Conservation (phyloP, 2,329 filamentous ascomycete genomes). For the Raffaelea albimanens region DNA sequence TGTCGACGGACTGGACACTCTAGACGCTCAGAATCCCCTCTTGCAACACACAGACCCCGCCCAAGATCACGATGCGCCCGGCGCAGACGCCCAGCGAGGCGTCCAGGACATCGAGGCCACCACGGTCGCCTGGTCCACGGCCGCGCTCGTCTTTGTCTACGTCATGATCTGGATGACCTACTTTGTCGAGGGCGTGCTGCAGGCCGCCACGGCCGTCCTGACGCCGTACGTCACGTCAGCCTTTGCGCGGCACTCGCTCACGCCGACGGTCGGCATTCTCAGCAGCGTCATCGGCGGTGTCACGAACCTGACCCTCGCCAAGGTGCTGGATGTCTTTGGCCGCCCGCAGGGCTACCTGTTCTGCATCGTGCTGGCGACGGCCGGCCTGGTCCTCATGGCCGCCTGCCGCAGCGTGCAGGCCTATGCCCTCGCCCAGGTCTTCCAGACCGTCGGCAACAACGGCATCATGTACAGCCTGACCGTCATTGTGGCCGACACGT, state of each 20-base stretch:
- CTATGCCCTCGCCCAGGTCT: slow-evolving; percentile 44
- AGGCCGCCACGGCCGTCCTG: slow-evolving; percentile 15
- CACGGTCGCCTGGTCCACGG: slow-evolving; percentile 29
- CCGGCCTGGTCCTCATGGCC: slow-evolving; percentile 48
- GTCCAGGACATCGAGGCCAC: slow-evolving; percentile 37
- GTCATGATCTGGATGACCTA: slow-evolving; percentile 28
- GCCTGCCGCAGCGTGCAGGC: slow-evolving; percentile 27
- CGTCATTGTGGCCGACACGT: slow-evolving; percentile 58
- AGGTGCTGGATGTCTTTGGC: slow-evolving; percentile 49
- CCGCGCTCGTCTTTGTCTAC: slow-evolving; percentile 29
- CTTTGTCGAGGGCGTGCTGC: slow-evolving; percentile 18
- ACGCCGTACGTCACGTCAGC: slow-evolving; percentile 14
- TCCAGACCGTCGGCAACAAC: slow-evolving; percentile 33
- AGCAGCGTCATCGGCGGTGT: slow-evolving; percentile 34
- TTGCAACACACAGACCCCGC: no score
- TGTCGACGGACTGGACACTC: no score
- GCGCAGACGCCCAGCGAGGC: slow-evolving; percentile 31
- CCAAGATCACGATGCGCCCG: neutral
- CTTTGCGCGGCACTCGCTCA: slow-evolving; percentile 12
- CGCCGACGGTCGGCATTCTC: slow-evolving; percentile 9
- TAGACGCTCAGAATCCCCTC: no score
- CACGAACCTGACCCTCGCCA: slow-evolving; percentile 47
- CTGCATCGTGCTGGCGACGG: slow-evolving; percentile 37
- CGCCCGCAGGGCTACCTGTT: slow-evolving; percentile 44
- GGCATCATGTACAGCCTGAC: slow-evolving; percentile 51